Evolutionary conservation across 73 alveolate species (phyloP).

Genomic region (Blepharisma japonicum): DNA sequence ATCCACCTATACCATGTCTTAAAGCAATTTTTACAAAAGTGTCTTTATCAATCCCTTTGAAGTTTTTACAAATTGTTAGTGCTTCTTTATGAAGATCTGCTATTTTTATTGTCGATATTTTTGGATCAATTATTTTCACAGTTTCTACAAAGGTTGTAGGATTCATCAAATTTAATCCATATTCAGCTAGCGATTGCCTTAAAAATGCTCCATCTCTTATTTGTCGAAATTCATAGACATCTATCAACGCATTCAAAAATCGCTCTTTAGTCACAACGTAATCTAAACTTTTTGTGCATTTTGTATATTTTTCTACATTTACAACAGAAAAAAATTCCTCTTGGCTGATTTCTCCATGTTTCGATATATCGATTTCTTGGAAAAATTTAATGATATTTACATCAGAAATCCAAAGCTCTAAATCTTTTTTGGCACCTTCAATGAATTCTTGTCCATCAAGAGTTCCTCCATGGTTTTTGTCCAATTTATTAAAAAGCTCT

Average conservation of each 20-base stretch:
- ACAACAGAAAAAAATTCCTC: conserved; percentile 1
- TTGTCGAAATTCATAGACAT: not conserved
- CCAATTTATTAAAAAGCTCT: conserved; percentile 14
- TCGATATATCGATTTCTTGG: not conserved
- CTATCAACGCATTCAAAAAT: conserved; percentile 18
- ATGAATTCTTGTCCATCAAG: conserved; percentile 24
- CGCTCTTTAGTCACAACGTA: not conserved
- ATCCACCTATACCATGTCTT: no score
- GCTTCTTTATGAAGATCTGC: no score
- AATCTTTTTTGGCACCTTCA: not conserved
- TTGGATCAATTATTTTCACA: no score
- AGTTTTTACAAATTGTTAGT: no score
- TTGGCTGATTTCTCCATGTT: conserved; percentile 13
- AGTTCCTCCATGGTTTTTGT: conserved; percentile 20
- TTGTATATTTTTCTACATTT: not conserved
- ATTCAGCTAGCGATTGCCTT: no score
- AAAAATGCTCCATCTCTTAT: no score
- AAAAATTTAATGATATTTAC: conserved; percentile 9
- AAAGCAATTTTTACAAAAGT: no score
- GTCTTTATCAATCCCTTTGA: no score
- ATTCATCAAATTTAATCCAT: no score
- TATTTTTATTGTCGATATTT: no score
- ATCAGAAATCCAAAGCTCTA: conserved; percentile 28
- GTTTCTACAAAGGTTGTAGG: no score
- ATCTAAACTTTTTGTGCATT: not conserved